Evolutionary conservation across 441 rosid species (phyloP).

Genomic region (Croton laevigatus): DNA sequence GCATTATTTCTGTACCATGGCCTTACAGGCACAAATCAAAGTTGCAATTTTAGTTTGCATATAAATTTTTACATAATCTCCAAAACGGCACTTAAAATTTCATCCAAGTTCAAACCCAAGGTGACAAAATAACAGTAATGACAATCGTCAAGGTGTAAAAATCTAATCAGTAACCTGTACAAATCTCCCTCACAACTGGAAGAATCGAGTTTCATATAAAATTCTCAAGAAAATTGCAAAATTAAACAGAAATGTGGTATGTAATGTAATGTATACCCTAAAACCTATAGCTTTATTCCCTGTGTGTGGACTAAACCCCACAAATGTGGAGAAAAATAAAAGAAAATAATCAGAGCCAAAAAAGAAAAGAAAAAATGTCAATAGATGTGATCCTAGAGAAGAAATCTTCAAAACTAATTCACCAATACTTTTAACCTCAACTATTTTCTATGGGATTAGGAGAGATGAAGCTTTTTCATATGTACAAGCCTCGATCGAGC

Average conservation of each 20-base stretch:
- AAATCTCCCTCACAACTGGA: neutral
- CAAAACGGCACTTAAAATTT: too few relatives aligned
- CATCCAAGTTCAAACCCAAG: too few relatives aligned
- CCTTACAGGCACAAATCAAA: neutral
- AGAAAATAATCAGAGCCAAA: neutral
- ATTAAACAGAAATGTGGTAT: conserved; percentile 15
- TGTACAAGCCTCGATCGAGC: conserved; percentile 30
- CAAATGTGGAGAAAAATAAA: conserved; percentile 10
- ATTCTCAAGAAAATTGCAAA: neutral
- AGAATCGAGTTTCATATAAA: neutral
- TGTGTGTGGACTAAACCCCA: conserved; percentile 24
- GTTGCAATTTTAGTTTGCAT: too few relatives aligned
- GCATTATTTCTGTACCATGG: neutral
- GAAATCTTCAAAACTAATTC: conserved; percentile 26
- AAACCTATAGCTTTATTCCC: conserved; percentile 26
- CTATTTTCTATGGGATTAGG: conserved; percentile 24
- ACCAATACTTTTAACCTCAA: conserved; percentile 26
- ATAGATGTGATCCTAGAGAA: conserved; percentile 24
- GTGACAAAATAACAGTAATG: too few relatives aligned
- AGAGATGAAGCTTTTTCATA: conserved; percentile 27
- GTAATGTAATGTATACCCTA: conserved; percentile 15
- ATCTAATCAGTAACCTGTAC: conserved; percentile 15
- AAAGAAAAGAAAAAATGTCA: neutral
- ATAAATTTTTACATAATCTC: too few relatives aligned
- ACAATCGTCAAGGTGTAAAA: too few relatives aligned